Conservation (phyloP, 768 basidiomycete species). For the Amylocystis lapponica region DNA sequence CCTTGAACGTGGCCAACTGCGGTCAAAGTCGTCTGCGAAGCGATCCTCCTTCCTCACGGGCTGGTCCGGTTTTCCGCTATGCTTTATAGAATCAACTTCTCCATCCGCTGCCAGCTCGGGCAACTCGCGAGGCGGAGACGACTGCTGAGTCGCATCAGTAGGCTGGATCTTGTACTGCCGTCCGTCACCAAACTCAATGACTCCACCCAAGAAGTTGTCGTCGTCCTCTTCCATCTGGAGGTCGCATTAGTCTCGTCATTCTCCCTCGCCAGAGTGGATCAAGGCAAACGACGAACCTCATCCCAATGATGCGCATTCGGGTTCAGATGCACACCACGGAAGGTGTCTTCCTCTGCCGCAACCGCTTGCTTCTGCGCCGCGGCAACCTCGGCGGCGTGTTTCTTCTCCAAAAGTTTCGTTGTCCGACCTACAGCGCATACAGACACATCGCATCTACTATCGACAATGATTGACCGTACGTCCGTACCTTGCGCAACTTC, state of each 20-base stretch:
- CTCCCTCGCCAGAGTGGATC: too few species aligned
- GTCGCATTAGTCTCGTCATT: constrained; percentile 11
- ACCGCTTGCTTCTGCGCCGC: constrained; percentile 55
- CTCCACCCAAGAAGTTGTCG: constrained; percentile 80
- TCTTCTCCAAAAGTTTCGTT: constrained; percentile 21
- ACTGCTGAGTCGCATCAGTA: constrained; percentile 28
- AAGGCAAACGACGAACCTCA: constrained; percentile 57
- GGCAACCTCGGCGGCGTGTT: constrained; percentile 47
- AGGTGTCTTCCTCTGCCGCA: constrained; percentile 85
- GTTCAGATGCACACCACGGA: constrained; percentile 89
- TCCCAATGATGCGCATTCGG: constrained; percentile 98
- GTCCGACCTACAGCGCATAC: constrained; percentile 11
- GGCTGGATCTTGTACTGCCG: constrained; percentile 81
- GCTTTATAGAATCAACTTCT: constrained; percentile 2
- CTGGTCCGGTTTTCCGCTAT: constrained; percentile 18
- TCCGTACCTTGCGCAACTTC: constrained; percentile 83
- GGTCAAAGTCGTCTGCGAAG: constrained; percentile 91
- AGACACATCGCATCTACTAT: constrained; percentile 60
- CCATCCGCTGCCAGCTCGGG: not conserved
- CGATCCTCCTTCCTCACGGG: constrained; percentile 80
- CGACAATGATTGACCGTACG: constrained; percentile 43
- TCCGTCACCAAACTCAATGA: constrained; percentile 95
- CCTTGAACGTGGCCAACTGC: constrained; percentile 86
- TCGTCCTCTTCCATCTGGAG: constrained; percentile 76
- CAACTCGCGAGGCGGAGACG: constrained; percentile 21